Evolutionary conservation across 176 grass and related monocot species (phyloP).

Genomic region (Saccharum spontaneum): DNA sequence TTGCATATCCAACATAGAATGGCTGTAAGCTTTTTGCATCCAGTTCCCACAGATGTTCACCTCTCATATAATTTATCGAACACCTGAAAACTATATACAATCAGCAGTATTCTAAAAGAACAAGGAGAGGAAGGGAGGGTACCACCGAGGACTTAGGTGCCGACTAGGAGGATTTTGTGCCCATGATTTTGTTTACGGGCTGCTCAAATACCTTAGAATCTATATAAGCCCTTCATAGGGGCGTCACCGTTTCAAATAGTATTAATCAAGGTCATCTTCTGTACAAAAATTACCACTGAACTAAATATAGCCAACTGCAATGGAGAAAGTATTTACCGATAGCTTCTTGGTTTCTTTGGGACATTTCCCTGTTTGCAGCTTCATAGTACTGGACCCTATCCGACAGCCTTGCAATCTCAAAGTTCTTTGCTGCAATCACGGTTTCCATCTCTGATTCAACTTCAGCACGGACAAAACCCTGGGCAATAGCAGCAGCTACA

Average conservation of each 20-base stretch:
- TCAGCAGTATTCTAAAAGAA: background rate
- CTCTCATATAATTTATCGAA: background rate
- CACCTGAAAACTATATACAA: background rate
- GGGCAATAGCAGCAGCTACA: conserved; percentile 65
- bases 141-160: background rate
- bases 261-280: background rate
- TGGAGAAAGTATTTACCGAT: conserved; percentile 49
- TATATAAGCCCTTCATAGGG: background rate
- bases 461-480: conserved; percentile 62
- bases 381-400: conserved; percentile 98
- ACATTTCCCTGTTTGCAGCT: conserved; percentile 95
- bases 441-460: conserved; percentile 71
- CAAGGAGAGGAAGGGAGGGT: background rate
- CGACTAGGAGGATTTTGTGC: background rate
- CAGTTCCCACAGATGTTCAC: background rate
- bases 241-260: background rate
- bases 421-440: conserved; percentile 76
- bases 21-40: background rate
- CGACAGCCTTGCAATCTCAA: conserved; percentile 83
- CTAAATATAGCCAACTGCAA: background rate
- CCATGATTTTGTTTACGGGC: background rate
- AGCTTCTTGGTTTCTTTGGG: conserved; percentile 97
- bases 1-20: background rate
- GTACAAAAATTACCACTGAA: background rate
- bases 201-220: background rate